Base-by-base conservation (phyloP, 2,329 filamentous ascomycete species). In the Chaetomiaceae sp. region DNA sequence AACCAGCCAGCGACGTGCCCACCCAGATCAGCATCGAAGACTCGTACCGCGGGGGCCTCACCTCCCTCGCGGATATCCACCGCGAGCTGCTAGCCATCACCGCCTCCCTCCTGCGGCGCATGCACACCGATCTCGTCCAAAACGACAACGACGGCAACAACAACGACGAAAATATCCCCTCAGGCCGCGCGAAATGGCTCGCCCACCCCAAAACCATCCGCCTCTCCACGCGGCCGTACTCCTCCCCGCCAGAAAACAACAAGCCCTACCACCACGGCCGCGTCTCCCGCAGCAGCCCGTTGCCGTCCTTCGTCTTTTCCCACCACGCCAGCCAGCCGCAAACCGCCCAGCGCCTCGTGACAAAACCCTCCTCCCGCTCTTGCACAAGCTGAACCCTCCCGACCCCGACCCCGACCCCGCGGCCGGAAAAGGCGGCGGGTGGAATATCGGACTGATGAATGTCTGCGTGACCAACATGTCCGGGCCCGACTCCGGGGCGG, bases 21-120 rank as follows among this genome's bases (percentile, higher is more conserved):
- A 84, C 82, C 1, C 91, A 96, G 68, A 95, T 97, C 66, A 94
- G 89, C 67, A 94, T 97, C 58, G 92, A 97, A 66, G 91, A 97
- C 69, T 94, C 90, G 14, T 97, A 95, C 67, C 75, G 79, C 30
- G 82, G n/a, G n/a, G n/a, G 84, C 0, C 73, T 96, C 1, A 80
- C 86, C 60, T 83, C 77, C 0, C 66, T 86, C 47, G 68, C 80
- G 1, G 78, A 84, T 54, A 82, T 95, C 27, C 71, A 74, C 37
- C 81, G 80, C 57, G 86, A 95, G 69, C 73, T 96, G 36, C 69
- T 73, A n/a, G 77, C 80, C 55, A 73, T 96, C 2, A 77, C 86
- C 0, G 75, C 73, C 11, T 90, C 87, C 59, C 74, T 97, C 9
- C 68, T 96, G 11, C 80, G 81, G 29, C 80, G 91, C 29, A 91